Evolutionary conservation across 345 rosid genomes (phyloP), one percentile per base, ranked within the genome.

Genomic region (Ceriops decandra): DNA sequence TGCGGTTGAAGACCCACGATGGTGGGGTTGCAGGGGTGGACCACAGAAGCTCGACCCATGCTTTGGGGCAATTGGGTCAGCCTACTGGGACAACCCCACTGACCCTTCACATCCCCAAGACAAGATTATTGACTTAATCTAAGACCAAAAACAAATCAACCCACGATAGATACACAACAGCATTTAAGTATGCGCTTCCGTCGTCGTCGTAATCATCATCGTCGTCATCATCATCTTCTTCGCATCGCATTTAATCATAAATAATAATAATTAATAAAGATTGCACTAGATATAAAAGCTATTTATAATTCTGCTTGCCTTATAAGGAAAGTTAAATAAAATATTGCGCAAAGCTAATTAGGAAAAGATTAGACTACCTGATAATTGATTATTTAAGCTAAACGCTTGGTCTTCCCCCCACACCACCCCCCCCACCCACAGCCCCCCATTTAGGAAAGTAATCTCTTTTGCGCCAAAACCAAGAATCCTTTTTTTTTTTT

Each of bases 71-170:
- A 64, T 28, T 21, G 68, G 63, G 17, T 47, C 2, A 31, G 47
- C 51, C 35, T 49, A 10, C 10, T 22, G 36, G 30, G 36, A 8
- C 52, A 33, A 0, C 16, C 47, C 17, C 49, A 2, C 1, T 42
- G 46, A 59, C 52, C 69, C 71, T 33, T 11, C 47, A 11, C 16
- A 63, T 35, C 49, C 1, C 17, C 17, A 71, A 73, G 68, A 64
- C 72, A 73, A 70, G 68, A 74, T 77, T 53, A 74, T 52, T 79
- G 79, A 79, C 83, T 77, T 79, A 79, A 76, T 67, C 66, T 26
- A 56, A 74, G 59, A 71, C 77, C 77, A 63, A 62, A 65, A 52
- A 30, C 71, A 73, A 82, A 73, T 68, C 72, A 67, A 76, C 74
- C 65, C 68, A 68, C 58, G 57, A 68, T 17, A n/a, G 17, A 36